Evolutionary conservation across 768 basidiomycete species (phyloP).

Genomic region (Saitozyma sp.): DNA sequence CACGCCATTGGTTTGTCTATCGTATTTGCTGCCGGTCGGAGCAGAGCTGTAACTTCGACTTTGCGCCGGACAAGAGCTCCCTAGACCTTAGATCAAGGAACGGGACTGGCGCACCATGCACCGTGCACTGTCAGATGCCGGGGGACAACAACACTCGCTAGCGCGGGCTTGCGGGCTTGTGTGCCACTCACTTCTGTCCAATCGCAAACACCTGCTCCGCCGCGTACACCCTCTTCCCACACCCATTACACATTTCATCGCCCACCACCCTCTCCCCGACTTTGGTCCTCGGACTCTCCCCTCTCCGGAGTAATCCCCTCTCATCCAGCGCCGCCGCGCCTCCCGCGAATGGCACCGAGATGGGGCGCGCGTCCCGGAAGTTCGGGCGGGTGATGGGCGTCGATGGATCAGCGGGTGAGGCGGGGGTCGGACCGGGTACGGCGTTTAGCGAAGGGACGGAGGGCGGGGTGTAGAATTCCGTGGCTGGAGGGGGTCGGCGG

Average conservation of each 20-base stretch:
- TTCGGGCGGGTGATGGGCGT: constrained; percentile 37
- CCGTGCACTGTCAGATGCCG: too few species aligned
- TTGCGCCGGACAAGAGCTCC: too few species aligned
- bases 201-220: constrained; percentile 38
- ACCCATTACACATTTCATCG: constrained; percentile 39
- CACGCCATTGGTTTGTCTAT: background rate
- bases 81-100: too few species aligned
- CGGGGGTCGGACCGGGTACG: constrained; percentile 16
- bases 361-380: constrained; percentile 31
- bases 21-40: too few species aligned
- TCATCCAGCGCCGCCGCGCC: constrained; percentile 41
- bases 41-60: too few species aligned
- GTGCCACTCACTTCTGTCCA: constrained; percentile 18
- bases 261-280: constrained; percentile 38
- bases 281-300: constrained; percentile 42
- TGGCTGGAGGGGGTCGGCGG: constrained; percentile 22
- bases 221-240: constrained; percentile 47
- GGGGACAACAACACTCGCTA: too few species aligned
- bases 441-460: constrained; percentile 10
- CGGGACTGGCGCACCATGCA: too few species aligned
- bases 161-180: background rate
- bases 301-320: constrained; percentile 36
- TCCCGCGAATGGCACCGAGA: constrained; percentile 37
- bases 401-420: constrained; percentile 16
- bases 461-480: constrained; percentile 42